phyloP scores from a whole-genome alignment of 768 basidiomycete genomes.

The Hypsizygus marmoreus region DNA sequence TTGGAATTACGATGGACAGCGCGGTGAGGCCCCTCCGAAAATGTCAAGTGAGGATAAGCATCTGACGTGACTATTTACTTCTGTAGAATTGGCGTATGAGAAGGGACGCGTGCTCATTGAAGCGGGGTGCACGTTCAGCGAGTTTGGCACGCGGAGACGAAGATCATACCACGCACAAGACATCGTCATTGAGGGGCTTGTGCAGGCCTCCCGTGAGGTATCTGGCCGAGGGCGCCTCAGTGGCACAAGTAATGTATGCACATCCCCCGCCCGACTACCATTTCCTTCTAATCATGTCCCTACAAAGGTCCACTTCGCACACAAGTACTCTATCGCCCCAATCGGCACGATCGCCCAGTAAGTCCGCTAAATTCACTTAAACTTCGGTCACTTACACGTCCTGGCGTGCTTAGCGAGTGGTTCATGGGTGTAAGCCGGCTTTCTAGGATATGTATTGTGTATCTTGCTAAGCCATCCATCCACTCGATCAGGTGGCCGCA shows the following conservation, averaged over 20 bases:
- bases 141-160: constrained; percentile 86
- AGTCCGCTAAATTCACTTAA: constrained; percentile 27
- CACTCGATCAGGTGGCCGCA: constrained; percentile 87
- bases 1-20: constrained; percentile 85
- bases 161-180: constrained; percentile 78
- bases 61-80: background rate
- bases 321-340: constrained; percentile 62
- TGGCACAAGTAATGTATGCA: constrained; percentile 88
- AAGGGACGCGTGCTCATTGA: constrained; percentile 70
- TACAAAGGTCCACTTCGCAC: constrained; percentile 79
- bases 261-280: background rate
- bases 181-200: constrained; percentile 67
- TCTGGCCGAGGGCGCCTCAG: constrained; percentile 55
- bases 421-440: constrained; percentile 74
- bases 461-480: no score
- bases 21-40: constrained; percentile 45
- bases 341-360: constrained; percentile 89
- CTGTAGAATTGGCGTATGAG: constrained; percentile 64
- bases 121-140: constrained; percentile 72
- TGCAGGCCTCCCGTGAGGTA: constrained; percentile 60
- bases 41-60: background rate
- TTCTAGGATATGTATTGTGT: no score
- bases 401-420: constrained; percentile 66
- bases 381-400: background rate
- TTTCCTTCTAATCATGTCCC: constrained; percentile 2